phyloP scores from a whole-genome alignment of 371 early-diverging fungal species.

The Mortierella sp. region DNA sequence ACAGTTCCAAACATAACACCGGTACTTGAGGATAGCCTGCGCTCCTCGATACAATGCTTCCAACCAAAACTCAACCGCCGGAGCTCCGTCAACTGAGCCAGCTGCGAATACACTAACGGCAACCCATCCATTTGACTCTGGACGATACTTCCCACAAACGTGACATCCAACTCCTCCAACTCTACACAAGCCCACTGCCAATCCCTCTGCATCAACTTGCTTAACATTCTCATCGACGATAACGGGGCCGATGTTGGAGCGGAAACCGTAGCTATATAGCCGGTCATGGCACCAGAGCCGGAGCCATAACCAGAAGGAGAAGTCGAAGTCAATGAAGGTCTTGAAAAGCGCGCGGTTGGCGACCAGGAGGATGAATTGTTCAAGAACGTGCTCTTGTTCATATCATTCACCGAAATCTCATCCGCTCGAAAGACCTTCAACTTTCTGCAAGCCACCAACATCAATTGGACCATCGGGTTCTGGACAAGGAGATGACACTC shows the following conservation, averaged over 20 bases:
- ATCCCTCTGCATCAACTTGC: background rate
- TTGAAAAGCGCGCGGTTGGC: background rate
- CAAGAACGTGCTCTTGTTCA: background rate
- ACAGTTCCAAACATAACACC: background rate
- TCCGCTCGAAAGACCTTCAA: slow-evolving; percentile 16
- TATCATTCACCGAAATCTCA: background rate
- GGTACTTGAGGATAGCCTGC: background rate
- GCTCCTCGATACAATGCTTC: background rate
- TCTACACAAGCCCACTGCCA: slow-evolving; percentile 31
- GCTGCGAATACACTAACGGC: slow-evolving; percentile 9
- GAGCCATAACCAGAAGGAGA: background rate
- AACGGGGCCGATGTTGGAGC: background rate
- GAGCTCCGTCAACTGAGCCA: slow-evolving; percentile 12
- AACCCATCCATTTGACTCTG: background rate
- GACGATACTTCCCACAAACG: background rate
- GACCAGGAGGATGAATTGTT: background rate
- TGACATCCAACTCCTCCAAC: slow-evolving; percentile 25
- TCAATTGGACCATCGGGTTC: slow-evolving; percentile 15
- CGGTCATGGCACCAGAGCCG: too few species aligned
- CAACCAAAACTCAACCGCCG: slow-evolving; percentile 12
- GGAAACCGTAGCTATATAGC: background rate
- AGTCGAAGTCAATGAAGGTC: background rate
- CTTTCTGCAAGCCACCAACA: slow-evolving; percentile 8
- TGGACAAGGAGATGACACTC: slow-evolving; percentile 1
- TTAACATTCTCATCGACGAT: background rate